phyloP scores from a whole-genome alignment of 2,329 filamentous ascomycete genomes.

The Aspergillus puulaauensis region DNA sequence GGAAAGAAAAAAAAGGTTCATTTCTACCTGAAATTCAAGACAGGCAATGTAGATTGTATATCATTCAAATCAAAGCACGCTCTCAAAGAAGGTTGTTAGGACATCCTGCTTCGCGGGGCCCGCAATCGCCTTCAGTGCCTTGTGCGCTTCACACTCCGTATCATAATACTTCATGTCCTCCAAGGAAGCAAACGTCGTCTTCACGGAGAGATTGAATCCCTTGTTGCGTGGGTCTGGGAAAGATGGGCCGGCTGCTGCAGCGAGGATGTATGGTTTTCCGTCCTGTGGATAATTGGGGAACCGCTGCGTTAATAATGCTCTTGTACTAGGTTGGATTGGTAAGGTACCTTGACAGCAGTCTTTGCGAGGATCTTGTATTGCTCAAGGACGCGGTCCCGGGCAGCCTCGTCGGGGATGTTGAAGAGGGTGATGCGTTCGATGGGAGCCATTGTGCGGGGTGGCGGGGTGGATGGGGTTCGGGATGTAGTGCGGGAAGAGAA shows the following conservation, averaged over 20 bases:
- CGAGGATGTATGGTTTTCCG: slow-evolving; percentile 68
- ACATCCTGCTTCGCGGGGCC: slow-evolving; percentile 35
- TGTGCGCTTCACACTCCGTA: slow-evolving; percentile 56
- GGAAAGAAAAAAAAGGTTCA: background rate
- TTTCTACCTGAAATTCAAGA: background rate
- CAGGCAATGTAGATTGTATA: background rate
- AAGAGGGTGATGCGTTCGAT: slow-evolving; percentile 55
- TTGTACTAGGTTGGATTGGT: background rate
- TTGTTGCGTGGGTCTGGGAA: slow-evolving; percentile 60
- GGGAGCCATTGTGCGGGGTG: slow-evolving; percentile 30
- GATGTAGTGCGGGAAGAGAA: background rate
- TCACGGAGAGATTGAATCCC: slow-evolving; percentile 65
- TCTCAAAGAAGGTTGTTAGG: slow-evolving; percentile 40
- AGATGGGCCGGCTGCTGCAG: slow-evolving; percentile 54
- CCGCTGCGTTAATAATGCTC: too few relatives aligned
- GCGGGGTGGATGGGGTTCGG: background rate
- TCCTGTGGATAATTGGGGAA: slow-evolving; percentile 48
- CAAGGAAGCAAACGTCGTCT: slow-evolving; percentile 62
- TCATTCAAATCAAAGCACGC: slow-evolving; percentile 24
- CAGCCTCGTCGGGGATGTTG: slow-evolving; percentile 50
- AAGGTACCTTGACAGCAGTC: slow-evolving; percentile 45
- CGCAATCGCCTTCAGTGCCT: slow-evolving; percentile 43
- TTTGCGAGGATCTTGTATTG: slow-evolving; percentile 45
- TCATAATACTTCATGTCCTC: slow-evolving; percentile 74
- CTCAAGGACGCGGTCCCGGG: slow-evolving; percentile 45